Percentiles rank a stretch among this genome's conserved stretches.
Evolutionary conservation across 148 eudicot species (phyloP).

Genomic region (Diospyros lotus): DNA sequence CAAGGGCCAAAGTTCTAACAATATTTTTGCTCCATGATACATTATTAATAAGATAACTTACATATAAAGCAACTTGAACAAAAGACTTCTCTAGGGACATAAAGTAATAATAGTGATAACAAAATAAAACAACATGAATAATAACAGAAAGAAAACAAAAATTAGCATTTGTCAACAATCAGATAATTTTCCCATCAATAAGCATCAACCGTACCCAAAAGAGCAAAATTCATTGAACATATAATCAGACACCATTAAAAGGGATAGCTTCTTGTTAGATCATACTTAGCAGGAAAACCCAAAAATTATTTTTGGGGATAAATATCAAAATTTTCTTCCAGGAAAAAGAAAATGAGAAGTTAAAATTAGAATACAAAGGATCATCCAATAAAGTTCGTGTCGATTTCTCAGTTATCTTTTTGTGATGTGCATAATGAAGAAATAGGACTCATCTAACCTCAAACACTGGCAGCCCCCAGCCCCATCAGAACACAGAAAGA

Average conservation of each 20-base stretch:
- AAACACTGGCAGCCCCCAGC: not conserved
- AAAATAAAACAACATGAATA: not conserved
- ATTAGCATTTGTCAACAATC: not conserved
- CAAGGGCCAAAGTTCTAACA: too few species aligned
- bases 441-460: not conserved
- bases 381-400: not conserved
- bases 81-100: too few species aligned
- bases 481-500: not conserved
- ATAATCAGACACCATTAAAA: not conserved
- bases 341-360: not conserved
- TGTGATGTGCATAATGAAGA: not conserved
- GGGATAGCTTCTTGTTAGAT: not conserved
- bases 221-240: not conserved
- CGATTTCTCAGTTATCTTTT: not conserved
- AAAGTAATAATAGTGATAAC: not conserved
- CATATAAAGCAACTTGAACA: too few species aligned
- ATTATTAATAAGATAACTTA: too few species aligned
- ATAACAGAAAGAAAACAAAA: slow-evolving; percentile 10
- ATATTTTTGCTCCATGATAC: too few species aligned
- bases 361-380: not conserved
- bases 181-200: slow-evolving; percentile 1
- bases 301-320: not conserved
- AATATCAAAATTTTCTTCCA: not conserved
- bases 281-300: not conserved
- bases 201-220: slow-evolving; percentile 1